Evolutionary conservation across 495 filamentous ascomycete species (phyloP), one percentile per base, ranked within the genome.

Genomic region (Daldinia childiae): DNA sequence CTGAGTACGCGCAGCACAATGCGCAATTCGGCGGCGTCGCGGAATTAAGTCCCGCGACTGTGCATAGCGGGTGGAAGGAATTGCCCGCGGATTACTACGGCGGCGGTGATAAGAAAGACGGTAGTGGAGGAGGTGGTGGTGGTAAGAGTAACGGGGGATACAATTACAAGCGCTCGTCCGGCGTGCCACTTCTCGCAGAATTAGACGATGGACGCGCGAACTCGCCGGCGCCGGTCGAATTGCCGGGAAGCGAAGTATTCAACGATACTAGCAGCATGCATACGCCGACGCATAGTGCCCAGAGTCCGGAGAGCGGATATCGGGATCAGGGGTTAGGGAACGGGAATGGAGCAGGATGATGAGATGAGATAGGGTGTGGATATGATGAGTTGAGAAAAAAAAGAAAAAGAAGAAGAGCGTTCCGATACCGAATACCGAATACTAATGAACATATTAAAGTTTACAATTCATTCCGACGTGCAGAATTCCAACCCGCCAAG

Each of bases 1-100:
- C 41, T 24, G 61, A 68, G 55, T 77, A 67, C 62, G 75, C 75
- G 24, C 75, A 75, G 9, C 62, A 75, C 24, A 75, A 69, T 51
- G 29, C 24, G 32, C 75, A 74, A 43, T 66, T 64, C 34, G 67
- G 21, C 1, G 73, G 36, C 2, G 38, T 41, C 7, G 69, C 66
- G 29, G 73, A 77, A 48, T 43, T 74, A 19, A 58, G 34, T 5
- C 64, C 73, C 9, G 52, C 29, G 39, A n/a, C n/a, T 14, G 34
- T 2, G 38, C 9, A 51, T n/a, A 32, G 14, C 5, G 63, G 68
- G 29, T 73, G 66, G 65, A 73, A 64, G 32, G 66, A 65, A 29
- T 32, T 63, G 11, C 62, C 68, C 0, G 69, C 32, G 21, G 70
- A 52, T 6, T 63, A 61, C 41, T 61, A 71, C 41, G 69, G 48